Evolutionary conservation across 2,329 filamentous ascomycete genomes (phyloP), one percentile per base, ranked within the genome.

Genomic region (Lecanicillium sp.): DNA sequence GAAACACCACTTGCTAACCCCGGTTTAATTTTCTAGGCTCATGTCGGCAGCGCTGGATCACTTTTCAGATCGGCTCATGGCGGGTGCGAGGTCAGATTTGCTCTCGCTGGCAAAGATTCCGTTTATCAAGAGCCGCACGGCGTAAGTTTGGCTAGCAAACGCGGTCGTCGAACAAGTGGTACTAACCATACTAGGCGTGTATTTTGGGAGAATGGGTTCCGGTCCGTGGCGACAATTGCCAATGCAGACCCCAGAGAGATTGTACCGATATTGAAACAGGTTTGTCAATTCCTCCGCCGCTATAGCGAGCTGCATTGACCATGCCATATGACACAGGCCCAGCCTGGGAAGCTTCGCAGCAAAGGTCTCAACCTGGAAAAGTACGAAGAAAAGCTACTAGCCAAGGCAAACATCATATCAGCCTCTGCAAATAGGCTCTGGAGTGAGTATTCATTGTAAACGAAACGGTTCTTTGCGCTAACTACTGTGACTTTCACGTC

Each of bases 191-290:
- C 10, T 9, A 64, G 61, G 4, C 55, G 74, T 12, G 67, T 87
- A 5, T 82, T 89, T 44, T 84, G 83, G 69, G 84, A 88, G 41
- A 87, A 83, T 54, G 84, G 84, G 2, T 83, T 83, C 51, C 80
- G 76, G 50, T 81, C 74, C 17, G 64, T 87, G 19, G 77, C 78
- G 27, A 69, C 75, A 3, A 65, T 89, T 34, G 81, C 84, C 4
- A 83, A 83, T 47, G 81, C 83, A 1, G 73, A 83, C 44, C 71
- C 79, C 0, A 71, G 71, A 43, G 82, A 85, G 45, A 63, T 88
- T 17, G 65, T 87, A 3, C 81, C 82, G 6, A 63, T 88, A n/a
- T 62, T 89, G 36, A 73, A 84, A 66, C 80, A 84, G 69, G 79
- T 33, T 19, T 25, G 33, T 27, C 17, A 42, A 33, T 13, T 15